Base-by-base conservation (phyloP, 495 filamentous ascomycete species). In the Lasiosphaeriaceae sp. region DNA sequence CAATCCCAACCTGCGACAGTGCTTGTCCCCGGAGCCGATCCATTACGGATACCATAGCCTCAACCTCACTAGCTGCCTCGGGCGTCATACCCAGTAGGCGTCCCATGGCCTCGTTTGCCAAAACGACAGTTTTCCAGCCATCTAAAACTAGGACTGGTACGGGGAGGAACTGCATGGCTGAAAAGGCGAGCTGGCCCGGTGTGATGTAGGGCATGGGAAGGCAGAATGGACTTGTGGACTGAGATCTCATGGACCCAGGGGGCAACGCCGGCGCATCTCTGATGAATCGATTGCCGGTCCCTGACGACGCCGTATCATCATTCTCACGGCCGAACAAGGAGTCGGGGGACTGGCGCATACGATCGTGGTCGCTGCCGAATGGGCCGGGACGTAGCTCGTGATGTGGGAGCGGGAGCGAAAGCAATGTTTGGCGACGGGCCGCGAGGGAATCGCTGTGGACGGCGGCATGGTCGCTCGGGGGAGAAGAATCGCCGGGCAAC, bases 81-180 rank as follows among this genome's bases (percentile, higher is more conserved):
- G 61, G 50, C 12, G 76, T 71, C 54, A 85, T 68, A 14, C 78
- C 80, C 37, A 90, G 66, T 54, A 90, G 61, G 47, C 80, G 74
- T 20, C 80, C 82, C 85, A 89, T 86, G 14, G 86, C 84, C 50
- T 88, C 86, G 65, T 90, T 90, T 9, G 86, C 86, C 17, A 90
- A 64, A 4, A 87, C 74, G 2, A 89, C 77, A 0, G 82, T 86
- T 69, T 89, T 89, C 44, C 78, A 50, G 35, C 74, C 76, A 17
- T 80, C 82, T 39, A 89, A 67, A 2, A 89, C 80, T 19, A 90
- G 62, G 19, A 88, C 62, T 2, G 87, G 87, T 21, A 85, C 82
- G 1, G 86, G 87, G 16, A 89, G 75, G 60, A 86, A 87, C 65
- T 88, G 84, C 64, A 89, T 69, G 2, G 85, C 80, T 1, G 84